Percentiles rank a stretch among this genome's conserved stretches.
Conservation (phyloP, 441 rosid species). For the Bruguiera hainesii region DNA sequence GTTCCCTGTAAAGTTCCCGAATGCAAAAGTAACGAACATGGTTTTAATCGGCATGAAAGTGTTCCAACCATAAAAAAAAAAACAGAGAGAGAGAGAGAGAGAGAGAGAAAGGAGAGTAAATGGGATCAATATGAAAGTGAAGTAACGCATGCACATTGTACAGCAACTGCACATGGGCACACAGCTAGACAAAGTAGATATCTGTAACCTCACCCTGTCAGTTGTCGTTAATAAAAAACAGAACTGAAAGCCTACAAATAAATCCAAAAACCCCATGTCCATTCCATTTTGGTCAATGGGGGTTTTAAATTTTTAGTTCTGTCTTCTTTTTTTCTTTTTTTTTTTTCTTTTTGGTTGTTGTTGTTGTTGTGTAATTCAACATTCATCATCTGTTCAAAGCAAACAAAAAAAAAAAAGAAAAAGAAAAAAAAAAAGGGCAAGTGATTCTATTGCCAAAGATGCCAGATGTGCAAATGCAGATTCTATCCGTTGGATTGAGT, state of each 20-base stretch:
- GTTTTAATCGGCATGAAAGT: too few species aligned
- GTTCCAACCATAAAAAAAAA: too few species aligned
- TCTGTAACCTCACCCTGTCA: constrained; percentile 21
- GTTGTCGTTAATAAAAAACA: neutral
- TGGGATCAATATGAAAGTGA: neutral
- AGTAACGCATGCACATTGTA: constrained; percentile 40
- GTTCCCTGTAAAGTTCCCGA: neutral
- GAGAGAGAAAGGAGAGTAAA: neutral
- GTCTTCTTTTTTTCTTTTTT: neutral
- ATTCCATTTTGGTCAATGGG: neutral
- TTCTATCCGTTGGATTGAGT: too few species aligned
- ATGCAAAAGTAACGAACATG: neutral
- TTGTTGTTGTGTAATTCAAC: too few species aligned
- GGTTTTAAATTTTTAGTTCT: neutral
- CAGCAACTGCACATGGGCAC: neutral
- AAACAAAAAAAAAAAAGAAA: neutral
- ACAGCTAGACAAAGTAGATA: constrained; percentile 31
- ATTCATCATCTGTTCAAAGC: neutral
- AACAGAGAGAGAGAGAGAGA: neutral
- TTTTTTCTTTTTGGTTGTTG: neutral
- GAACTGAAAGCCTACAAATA: neutral
- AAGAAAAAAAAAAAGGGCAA: neutral
- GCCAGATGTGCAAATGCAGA: too few species aligned
- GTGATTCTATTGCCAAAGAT: too few species aligned
- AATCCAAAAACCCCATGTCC: neutral